phyloP scores from a whole-genome alignment of 129 eudicot genomes.

The Ambrosia artemisiifolia region DNA sequence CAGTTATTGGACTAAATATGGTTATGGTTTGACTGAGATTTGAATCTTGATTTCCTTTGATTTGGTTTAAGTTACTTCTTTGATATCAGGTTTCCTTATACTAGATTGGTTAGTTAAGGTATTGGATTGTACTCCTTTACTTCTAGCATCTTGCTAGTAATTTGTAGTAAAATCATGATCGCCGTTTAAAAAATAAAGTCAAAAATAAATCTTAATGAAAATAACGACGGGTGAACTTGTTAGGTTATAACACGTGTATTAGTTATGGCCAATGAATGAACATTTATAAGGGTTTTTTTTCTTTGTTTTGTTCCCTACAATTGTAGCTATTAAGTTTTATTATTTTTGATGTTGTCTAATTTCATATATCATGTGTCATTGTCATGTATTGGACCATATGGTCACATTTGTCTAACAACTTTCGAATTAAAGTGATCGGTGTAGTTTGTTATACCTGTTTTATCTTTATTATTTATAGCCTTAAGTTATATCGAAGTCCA shows the following conservation, averaged over 20 bases:
- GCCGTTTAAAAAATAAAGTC: neutral
- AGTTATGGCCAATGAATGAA: neutral
- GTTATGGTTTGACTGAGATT: no score
- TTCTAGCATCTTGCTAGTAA: no score
- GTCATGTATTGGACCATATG: slow-evolving; percentile 26
- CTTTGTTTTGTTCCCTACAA: slow-evolving; percentile 19
- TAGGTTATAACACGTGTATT: neutral
- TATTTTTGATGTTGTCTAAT: slow-evolving; percentile 18
- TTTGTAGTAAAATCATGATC: no score
- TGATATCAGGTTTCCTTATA: no score
- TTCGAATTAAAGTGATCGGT: neutral
- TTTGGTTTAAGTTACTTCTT: no score
- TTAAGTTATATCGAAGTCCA: neutral
- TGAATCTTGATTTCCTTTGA: no score
- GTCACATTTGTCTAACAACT: slow-evolving; percentile 1
- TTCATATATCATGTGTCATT: slow-evolving; percentile 5
- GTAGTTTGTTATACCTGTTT: neutral
- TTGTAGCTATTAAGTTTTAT: slow-evolving; percentile 4
- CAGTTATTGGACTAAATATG: no score
- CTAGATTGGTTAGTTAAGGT: no score
- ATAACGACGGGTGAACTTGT: neutral
- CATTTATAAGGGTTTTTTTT: neutral
- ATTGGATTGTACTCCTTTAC: no score
- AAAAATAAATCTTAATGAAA: neutral
- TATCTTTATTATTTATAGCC: neutral